phyloP scores from a whole-genome alignment of 352 stramenopile genomes.

The Pythium vanterpoolii region DNA sequence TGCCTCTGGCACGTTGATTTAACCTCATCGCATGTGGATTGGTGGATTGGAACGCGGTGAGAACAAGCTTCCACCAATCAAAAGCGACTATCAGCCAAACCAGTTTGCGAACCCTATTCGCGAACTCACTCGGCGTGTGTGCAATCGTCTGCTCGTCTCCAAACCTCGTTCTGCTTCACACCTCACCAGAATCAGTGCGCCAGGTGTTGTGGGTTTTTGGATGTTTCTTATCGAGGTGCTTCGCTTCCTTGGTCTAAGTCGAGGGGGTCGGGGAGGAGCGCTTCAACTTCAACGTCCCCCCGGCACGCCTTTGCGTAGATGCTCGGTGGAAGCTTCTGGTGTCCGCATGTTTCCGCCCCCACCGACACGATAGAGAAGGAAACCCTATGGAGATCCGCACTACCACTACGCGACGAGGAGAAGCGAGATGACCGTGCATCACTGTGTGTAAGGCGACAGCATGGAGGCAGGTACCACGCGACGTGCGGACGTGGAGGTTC shows the following conservation, averaged over 20 bases:
- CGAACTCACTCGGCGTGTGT: background rate
- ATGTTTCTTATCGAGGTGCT: slow-evolving; percentile 5
- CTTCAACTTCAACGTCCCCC: slow-evolving; percentile 24
- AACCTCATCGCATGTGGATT: slow-evolving; percentile 22
- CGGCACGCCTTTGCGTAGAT: slow-evolving; percentile 7
- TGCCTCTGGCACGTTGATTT: slow-evolving; percentile 15
- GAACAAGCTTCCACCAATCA: slow-evolving; percentile 18
- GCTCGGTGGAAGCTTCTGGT: slow-evolving; percentile 7
- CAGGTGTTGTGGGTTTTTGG: slow-evolving; percentile 5
- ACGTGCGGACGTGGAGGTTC: background rate
- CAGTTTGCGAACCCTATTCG: slow-evolving; percentile 5
- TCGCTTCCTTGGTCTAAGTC: background rate
- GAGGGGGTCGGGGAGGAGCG: background rate
- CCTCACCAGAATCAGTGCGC: background rate
- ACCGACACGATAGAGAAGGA: background rate
- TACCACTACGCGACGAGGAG: background rate
- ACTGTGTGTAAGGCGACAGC: background rate
- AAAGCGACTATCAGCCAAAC: background rate
- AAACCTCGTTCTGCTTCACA: background rate
- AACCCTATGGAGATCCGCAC: background rate
- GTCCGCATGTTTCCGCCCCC: background rate
- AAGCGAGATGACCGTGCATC: background rate
- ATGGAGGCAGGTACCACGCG: background rate
- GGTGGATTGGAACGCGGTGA: slow-evolving; percentile 3
- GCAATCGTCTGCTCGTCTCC: background rate